phyloP scores from a whole-genome alignment of 208 protist species.

The Strigomonas culicis region DNA sequence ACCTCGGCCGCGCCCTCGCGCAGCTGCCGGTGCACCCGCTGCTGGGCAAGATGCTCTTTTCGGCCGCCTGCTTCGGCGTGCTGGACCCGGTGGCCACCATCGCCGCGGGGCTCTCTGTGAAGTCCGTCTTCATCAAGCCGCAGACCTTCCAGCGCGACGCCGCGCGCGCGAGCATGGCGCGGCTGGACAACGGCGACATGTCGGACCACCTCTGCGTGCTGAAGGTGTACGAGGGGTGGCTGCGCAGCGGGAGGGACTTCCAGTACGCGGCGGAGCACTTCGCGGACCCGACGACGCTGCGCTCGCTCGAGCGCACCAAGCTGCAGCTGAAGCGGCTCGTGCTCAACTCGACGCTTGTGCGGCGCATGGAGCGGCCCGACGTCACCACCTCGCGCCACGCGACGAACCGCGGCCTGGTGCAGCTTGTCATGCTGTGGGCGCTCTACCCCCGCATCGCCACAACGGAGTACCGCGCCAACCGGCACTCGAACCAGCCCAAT shows the following conservation, averaged over 20 bases:
- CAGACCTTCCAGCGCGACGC: conserved; percentile 45
- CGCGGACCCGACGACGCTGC: conserved; percentile 67
- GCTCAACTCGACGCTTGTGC: conserved; percentile 55
- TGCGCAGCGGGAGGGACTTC: conserved; percentile 45
- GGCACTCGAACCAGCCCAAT: conserved; percentile 33
- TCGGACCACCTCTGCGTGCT: conserved; percentile 80
- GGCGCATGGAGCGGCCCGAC: conserved; percentile 36
- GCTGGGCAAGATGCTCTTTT: conserved; percentile 91
- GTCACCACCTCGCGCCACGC: conserved; percentile 52
- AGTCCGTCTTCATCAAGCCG: conserved; percentile 77
- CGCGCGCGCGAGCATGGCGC: conserved; percentile 28
- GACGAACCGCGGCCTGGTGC: conserved; percentile 65
- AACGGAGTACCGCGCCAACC: conserved; percentile 67
- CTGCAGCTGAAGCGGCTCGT: conserved; percentile 74
- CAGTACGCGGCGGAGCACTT: conserved; percentile 66
- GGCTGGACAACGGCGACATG: conserved; percentile 50
- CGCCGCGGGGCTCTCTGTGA: conserved; percentile 79
- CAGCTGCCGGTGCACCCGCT: conserved; percentile 83
- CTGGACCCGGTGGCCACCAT: conserved; percentile 85
- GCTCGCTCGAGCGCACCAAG: conserved; percentile 77
- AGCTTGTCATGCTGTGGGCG: conserved; percentile 75
- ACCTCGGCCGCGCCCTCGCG: conserved; percentile 75
- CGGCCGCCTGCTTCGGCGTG: conserved; percentile 81
- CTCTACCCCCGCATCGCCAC: conserved; percentile 73
- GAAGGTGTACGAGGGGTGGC: conserved; percentile 66